Evolutionary conservation across 805 yeast genomes (phyloP), one percentile per base, ranked within the genome.

Genomic region (Kuraishia piskuri): DNA sequence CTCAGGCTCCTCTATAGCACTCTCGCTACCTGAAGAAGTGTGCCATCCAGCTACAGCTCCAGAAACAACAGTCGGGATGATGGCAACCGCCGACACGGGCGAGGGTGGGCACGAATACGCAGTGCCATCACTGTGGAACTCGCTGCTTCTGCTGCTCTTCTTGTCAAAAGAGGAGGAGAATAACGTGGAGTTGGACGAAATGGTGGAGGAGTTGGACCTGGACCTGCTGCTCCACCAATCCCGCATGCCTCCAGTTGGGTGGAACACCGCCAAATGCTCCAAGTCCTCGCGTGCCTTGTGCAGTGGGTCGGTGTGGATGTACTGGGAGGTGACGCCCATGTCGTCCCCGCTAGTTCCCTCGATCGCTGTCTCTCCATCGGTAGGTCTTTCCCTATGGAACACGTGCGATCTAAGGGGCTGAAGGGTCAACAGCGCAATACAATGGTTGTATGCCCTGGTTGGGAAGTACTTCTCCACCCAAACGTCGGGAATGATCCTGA

Each of bases 401-500:
- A 49, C 46, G 45, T 37, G 51, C 21, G 51, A 31, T 21, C 52
- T 40, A 23, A 23, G 31, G 10, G 19, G 22, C 21, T 46, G 46
- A 5, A 52, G 40, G 24, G 25, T 25, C 45, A 50, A 21, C 22
- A 58, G 50, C 22, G 55, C 48, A 55, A 66, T 56, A 6, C 63
- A 55, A 52, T 58, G 51, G 49, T 72, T 68, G 66, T 79, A 79
- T 6, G 77, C 71, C 55, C 72, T 70, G 1, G 82, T 72, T 40
- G 96, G 96, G 81, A 86, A 87, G 14, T 79, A 62, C 53, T 66
- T 73, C 53, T 76, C 75, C 1, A 81, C 84, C 87, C 90, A 82
- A 55, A 74, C 72, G 68, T 95, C 96, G 1, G 99, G 99, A 37
- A 87, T 75, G 10, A 86, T 76, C 65, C 99, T 80, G 48, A 92